Percentiles rank a stretch among this genome's conserved stretches.
These are phyloP conservation scores for Ulmus americana DNA, from an alignment of 331 rosid species.

Conservation along the genomic window DNA sequence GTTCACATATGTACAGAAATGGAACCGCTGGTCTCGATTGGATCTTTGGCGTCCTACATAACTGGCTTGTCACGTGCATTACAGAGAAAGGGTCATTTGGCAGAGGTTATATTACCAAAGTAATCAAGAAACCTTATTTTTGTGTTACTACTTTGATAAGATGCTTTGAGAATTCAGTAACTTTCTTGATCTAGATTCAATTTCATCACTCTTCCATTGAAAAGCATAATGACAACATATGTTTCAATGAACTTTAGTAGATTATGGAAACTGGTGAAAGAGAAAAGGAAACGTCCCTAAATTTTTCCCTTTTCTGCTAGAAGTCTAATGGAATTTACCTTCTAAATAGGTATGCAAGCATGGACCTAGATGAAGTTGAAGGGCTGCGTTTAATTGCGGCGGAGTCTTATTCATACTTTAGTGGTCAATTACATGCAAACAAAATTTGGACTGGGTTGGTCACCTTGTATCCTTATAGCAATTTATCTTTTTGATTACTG, in stretches of 20 bases:
- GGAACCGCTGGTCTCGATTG: slow-evolving; percentile 60
- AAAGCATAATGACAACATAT: neutral
- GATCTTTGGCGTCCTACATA: slow-evolving; percentile 74
- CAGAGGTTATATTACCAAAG: slow-evolving; percentile 91
- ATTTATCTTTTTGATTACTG: neutral
- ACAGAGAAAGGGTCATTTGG: slow-evolving; percentile 81
- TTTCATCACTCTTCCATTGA: slow-evolving; percentile 4
- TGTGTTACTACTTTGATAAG: slow-evolving; percentile 17
- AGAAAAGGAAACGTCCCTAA: too few species aligned
- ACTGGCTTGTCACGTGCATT: slow-evolving; percentile 79
- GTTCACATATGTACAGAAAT: slow-evolving; percentile 89
- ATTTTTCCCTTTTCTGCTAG: too few species aligned
- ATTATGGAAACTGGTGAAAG: neutral
- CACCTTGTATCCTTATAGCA: slow-evolving; percentile 13
- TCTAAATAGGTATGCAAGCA: slow-evolving; percentile 45
- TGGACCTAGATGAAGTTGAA: slow-evolving; percentile 65
- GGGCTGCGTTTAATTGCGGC: slow-evolving; percentile 53
- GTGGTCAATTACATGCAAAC: slow-evolving; percentile 78
- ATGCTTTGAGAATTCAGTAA: slow-evolving; percentile 3
- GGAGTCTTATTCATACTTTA: slow-evolving; percentile 63
- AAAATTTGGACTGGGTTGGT: slow-evolving; percentile 83
- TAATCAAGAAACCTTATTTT: slow-evolving; percentile 31
- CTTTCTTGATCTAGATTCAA: slow-evolving; percentile 14
- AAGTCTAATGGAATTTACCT: slow-evolving; percentile 18
- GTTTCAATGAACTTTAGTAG: neutral